Base-by-base conservation (phyloP, 73 alveolate genomes). In the Stentor roeselii region DNA sequence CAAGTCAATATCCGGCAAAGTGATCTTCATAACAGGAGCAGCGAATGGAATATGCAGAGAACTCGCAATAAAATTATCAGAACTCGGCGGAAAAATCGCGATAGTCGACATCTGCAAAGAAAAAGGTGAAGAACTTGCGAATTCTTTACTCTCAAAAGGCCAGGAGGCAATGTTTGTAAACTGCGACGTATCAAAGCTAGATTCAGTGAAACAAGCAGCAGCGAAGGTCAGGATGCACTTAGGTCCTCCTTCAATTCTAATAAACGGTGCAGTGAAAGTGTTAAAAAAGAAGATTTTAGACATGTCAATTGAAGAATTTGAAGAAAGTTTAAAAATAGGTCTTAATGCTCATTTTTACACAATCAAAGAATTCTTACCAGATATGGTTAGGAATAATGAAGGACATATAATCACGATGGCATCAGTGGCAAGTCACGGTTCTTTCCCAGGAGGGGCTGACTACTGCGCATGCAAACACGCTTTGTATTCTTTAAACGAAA, bases 241-340 rank as follows among this genome's bases (percentile, higher is more conserved):
- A 39, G 96, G 96, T 3, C 89, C 61, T 32, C 93, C 92, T 59
- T 11, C 67, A 11, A 92, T 92, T n/a, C 85, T 93, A 40, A 78
- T 93, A 41, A 93, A 93, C 85, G 92, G 92, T 87, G 98, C 98
- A 3, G 98, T 96, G 37, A 90, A 91, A 75, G 95, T 93, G 6
- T 75, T 88, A 36, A 96, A 96, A 11, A 93, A 93, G 85, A 78
- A 41, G 21, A 78, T 93, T 21, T 75, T 89, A 0, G 96, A 93
- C 15, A 82, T 39, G 42, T 3, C 96, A 21, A 89, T 78, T 50
- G 80, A 31, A 31, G 67, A 78, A 84, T 84, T 90, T 2, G 80
- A 82, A 36, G 86, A 82, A 78, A 87, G 94, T 6, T 58, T 92
- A 39, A 88, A 86, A 31, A 93, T 93, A 59, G 92, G 92, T 75